Percentiles rank a stretch among this genome's conserved stretches.
phyloP scores from a whole-genome alignment of 2,329 filamentous ascomycete genomes.

The Exophiala calicioides region DNA sequence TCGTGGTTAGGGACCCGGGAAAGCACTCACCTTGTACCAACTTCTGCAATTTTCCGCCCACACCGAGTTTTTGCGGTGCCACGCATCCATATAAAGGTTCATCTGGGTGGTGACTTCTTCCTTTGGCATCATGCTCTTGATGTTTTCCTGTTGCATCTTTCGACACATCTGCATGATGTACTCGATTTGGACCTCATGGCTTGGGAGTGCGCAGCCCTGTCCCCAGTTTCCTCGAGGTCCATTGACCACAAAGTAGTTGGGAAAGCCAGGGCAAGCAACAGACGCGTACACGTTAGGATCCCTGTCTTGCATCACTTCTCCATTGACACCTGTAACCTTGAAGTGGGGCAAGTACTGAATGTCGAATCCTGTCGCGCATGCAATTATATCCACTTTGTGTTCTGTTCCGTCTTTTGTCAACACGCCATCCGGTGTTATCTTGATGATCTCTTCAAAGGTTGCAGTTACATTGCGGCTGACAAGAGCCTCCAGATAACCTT shows the following conservation, averaged over 20 bases:
- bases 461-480: constrained; percentile 27
- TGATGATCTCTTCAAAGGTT: constrained; percentile 24
- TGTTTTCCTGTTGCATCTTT: constrained; percentile 32
- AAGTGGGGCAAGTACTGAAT: constrained; percentile 26
- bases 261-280: constrained; percentile 27
- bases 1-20: too few species aligned
- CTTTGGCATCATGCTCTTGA: constrained; percentile 20
- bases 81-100: too few species aligned
- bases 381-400: constrained; percentile 33
- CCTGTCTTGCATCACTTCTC: constrained; percentile 18
- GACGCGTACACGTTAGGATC: constrained; percentile 27
- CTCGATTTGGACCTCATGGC: constrained; percentile 29
- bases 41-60: constrained; percentile 24
- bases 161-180: constrained; percentile 31
- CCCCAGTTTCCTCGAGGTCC: constrained; percentile 32
- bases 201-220: constrained; percentile 34
- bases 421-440: constrained; percentile 29
- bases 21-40: too few species aligned
- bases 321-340: constrained; percentile 21
- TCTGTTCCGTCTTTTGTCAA: constrained; percentile 23
- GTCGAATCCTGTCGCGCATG: constrained; percentile 34
- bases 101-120: too few species aligned
- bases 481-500: constrained; percentile 26
- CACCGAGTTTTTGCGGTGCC: constrained; percentile 35
- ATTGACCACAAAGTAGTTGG: constrained; percentile 34